Conservation (phyloP, 2,329 filamentous ascomycete genomes). For the Thelonectria discophora region DNA sequence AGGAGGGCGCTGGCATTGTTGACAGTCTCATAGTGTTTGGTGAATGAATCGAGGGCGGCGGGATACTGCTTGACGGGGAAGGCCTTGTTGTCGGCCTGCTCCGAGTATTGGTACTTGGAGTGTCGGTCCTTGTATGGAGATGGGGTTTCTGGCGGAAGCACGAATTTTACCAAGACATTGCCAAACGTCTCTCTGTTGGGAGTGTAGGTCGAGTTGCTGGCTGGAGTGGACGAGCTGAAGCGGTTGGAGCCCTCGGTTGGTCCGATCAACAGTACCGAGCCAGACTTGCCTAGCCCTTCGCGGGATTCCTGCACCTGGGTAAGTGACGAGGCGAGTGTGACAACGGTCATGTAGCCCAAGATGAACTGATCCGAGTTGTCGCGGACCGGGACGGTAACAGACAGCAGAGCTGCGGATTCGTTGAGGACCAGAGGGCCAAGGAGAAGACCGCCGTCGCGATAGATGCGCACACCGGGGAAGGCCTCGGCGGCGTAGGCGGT, state of each 20-base stretch:
- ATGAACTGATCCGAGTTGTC: slow-evolving; percentile 69
- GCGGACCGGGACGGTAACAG: slow-evolving; percentile 81
- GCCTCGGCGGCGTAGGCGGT: slow-evolving; percentile 56
- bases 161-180: slow-evolving; percentile 61
- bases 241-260: slow-evolving; percentile 73
- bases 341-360: slow-evolving; percentile 83
- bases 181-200: slow-evolving; percentile 52
- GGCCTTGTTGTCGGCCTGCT: slow-evolving; percentile 54
- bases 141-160: slow-evolving; percentile 64
- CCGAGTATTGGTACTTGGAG: slow-evolving; percentile 39
- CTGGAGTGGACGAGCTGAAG: slow-evolving; percentile 58
- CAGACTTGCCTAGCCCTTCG: slow-evolving; percentile 76
- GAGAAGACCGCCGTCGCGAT: slow-evolving; percentile 67
- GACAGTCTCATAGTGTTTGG: slow-evolving; percentile 55
- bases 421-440: slow-evolving; percentile 81
- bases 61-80: slow-evolving; percentile 72
- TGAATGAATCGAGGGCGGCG: slow-evolving; percentile 69
- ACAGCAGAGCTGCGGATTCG: slow-evolving; percentile 76
- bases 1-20: slow-evolving; percentile 77
- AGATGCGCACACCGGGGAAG: slow-evolving; percentile 61
- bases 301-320: slow-evolving; percentile 68
- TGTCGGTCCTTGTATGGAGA: slow-evolving; percentile 59
- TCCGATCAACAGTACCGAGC: slow-evolving; percentile 75
- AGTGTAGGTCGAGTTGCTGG: slow-evolving; percentile 57
- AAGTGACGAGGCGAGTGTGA: slow-evolving; percentile 74